A percentile compares a stretch with the other conserved stretches of the same genome.
Evolutionary conservation across 225 moss, liverwort and hornwort genomes (phyloP).

Genomic region (Pleurozium schreberi): DNA sequence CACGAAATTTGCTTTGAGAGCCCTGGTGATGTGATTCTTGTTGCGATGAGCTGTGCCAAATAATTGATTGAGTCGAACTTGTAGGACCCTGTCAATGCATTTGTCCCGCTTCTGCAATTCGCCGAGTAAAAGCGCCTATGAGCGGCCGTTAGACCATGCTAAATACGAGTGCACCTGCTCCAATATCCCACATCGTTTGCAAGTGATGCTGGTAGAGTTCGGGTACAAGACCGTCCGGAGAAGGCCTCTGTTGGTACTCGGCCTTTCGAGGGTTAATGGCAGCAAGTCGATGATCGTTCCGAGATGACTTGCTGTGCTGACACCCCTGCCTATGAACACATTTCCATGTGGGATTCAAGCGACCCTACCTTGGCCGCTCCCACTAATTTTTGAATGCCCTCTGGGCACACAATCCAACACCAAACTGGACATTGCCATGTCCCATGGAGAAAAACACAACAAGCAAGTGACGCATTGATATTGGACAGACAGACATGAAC

Average conservation of each 20-base stretch:
- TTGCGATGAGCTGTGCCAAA: background rate
- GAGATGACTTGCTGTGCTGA: conserved; percentile 66
- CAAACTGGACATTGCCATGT: background rate
- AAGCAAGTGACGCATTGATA: no score
- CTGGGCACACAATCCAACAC: background rate
- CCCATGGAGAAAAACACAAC: no score
- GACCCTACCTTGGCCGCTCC: conserved; percentile 40
- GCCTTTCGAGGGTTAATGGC: conserved; percentile 36
- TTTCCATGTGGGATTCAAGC: conserved; percentile 9
- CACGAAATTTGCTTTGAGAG: no score
- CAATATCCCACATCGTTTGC: background rate
- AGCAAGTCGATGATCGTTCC: conserved; percentile 7
- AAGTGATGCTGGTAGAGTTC: no score
- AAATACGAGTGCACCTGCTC: no score
- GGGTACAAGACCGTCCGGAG: background rate
- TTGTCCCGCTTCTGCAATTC: no score
- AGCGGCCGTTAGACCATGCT: no score
- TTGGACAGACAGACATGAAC: no score
- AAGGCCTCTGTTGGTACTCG: accelerated
- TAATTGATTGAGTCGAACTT: background rate
- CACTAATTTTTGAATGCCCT: conserved; percentile 65
- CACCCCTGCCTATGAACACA: conserved; percentile 85
- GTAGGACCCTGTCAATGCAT: background rate
- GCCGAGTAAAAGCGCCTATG: no score
- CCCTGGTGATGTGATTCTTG: no score